Conservation (phyloP, 2,329 filamentous ascomycete species). For the Diaporthe capsici region DNA sequence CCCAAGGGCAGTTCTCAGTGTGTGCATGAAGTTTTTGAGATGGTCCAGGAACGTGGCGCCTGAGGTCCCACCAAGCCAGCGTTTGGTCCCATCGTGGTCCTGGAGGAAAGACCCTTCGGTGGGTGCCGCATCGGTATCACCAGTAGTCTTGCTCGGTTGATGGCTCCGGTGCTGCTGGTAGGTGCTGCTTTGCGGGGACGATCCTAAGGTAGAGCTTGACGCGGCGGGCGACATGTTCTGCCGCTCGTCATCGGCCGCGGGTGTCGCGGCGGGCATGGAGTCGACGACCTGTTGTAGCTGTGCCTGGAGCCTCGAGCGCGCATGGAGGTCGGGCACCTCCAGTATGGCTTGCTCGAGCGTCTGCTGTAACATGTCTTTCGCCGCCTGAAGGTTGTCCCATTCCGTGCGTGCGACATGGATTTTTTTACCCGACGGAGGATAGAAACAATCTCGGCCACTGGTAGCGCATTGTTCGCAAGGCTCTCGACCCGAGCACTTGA, state of each 20-base stretch:
- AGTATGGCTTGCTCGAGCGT: constrained; percentile 55
- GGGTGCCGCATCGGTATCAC: constrained; percentile 17
- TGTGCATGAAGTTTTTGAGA: constrained; percentile 62
- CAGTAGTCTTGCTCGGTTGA: background rate
- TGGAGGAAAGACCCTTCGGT: constrained; percentile 59
- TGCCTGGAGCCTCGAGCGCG: constrained; percentile 52
- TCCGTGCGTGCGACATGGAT: constrained; percentile 58
- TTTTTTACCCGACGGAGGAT: constrained; percentile 61
- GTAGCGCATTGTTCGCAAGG: constrained; percentile 62
- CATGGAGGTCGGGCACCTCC: constrained; percentile 47
- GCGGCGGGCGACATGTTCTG: constrained; percentile 40
- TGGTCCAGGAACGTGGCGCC: constrained; percentile 65
- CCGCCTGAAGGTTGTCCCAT: constrained; percentile 57
- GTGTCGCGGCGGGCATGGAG: constrained; percentile 42
- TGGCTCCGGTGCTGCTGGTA: constrained; percentile 25
- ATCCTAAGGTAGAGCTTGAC: constrained; percentile 44
- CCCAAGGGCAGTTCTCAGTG: constrained; percentile 51
- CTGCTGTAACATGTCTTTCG: constrained; percentile 57
- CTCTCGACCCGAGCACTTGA: constrained; percentile 66
- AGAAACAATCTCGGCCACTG: constrained; percentile 59
- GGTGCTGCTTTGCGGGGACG: constrained; percentile 26
- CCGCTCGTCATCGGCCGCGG: constrained; percentile 13
- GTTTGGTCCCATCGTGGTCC: constrained; percentile 59
- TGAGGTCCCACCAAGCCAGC: constrained; percentile 65
- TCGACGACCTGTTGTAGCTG: constrained; percentile 4